A percentile compares a stretch with the other conserved stretches of the same genome.
phyloP scores from a whole-genome alignment of 164 flowering plant species.

The Chimonanthus salicifolius region DNA sequence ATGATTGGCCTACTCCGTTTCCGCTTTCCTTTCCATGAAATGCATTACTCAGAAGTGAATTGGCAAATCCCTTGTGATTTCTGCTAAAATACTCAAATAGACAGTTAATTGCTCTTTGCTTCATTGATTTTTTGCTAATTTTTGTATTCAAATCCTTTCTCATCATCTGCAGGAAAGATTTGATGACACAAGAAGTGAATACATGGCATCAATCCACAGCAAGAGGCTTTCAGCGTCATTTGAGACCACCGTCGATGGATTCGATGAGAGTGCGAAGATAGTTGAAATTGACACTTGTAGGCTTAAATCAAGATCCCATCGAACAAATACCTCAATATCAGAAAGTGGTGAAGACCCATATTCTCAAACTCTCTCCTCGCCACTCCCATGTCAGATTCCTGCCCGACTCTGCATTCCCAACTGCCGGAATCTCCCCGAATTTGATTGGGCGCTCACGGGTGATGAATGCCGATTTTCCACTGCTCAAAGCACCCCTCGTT shows the following conservation, averaged over 20 bases:
- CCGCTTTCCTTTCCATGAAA: background rate
- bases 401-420: conserved; percentile 47
- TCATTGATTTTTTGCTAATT: background rate
- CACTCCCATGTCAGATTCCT: conserved; percentile 49
- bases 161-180: conserved; percentile 42
- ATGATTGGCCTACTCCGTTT: background rate
- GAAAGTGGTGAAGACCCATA: conserved; percentile 43
- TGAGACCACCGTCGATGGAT: conserved; percentile 28
- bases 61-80: background rate
- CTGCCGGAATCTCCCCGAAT: conserved; percentile 32
- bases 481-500: conserved; percentile 78
- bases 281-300: conserved; percentile 76
- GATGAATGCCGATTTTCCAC: conserved; percentile 67
- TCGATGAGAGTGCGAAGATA: conserved; percentile 72
- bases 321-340: conserved; percentile 33
- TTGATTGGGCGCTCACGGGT: conserved; percentile 51
- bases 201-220: conserved; percentile 48
- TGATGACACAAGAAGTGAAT: conserved; percentile 62
- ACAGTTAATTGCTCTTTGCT: background rate
- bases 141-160: background rate
- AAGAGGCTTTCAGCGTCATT: conserved; percentile 58
- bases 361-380: conserved; percentile 41
- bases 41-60: background rate
- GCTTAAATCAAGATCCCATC: conserved; percentile 47
- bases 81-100: background rate